Base-by-base conservation (phyloP, 2,329 filamentous ascomycete genomes). In the Epichloe bromicola region DNA sequence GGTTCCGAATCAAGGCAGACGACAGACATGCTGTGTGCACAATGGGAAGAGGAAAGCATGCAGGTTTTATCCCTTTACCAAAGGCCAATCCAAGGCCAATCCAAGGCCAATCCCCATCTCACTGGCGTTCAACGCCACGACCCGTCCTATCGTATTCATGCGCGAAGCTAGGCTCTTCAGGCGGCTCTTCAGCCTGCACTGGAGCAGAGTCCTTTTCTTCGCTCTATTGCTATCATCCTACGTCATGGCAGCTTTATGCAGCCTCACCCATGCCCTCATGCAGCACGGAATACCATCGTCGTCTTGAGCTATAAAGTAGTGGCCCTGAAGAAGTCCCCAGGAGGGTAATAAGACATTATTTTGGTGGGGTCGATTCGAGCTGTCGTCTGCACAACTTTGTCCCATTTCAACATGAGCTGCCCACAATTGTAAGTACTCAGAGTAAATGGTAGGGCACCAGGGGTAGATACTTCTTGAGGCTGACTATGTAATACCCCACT, bases 261-360 rank as follows among this genome's bases (percentile, higher is more conserved):
- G 44, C 34, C 20, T 30, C 41, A 20, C 23, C 19, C 39, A 41
- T 20, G 19, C 19, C 19, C 39, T n/a, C 19, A 36, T 34, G 26
- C 38, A 7, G 20, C 42, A 51, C 49, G 20, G 26, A 48, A 39
- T 41, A 38, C 45, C 30, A 34, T 44, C 34, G n/a, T 44, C 34
- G 37, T 26, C 38, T 41, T 33, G 37, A 26, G 44, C 44, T 26
- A 26, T 14, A 46, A 17, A 23, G 41, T 12, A 17, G 23, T 30
- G 10, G 23, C 20, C 23, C 26, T 30, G 26, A 30, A 8, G 23
- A 6, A 0, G 26, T 30, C 6, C 38, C 26, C n/a, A 20, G 5
- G 10, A 15, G 36, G 33, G 40, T 44, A 51, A 51, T 44, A 44
- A 51, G 50, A 51, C 50, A 51, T 19, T 19, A 19, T 38, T n/a